These are phyloP conservation scores for Drosera capensis DNA, from an alignment of 148 eudicot genomes.

Conservation along the genomic window DNA sequence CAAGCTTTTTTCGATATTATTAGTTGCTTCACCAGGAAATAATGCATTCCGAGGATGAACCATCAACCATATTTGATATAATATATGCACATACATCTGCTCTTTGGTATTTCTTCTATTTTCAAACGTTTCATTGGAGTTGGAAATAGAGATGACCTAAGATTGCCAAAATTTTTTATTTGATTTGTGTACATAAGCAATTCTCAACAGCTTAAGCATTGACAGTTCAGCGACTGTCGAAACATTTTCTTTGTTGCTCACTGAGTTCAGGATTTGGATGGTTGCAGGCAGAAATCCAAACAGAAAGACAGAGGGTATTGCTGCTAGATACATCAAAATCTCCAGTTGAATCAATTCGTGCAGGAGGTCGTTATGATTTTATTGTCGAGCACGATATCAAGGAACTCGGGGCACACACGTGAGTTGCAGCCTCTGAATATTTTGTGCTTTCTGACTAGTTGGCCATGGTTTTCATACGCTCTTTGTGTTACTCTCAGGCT, in stretches of 20 bases:
- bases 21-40: too few species aligned
- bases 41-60: too few species aligned
- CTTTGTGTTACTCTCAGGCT: slow-evolving; percentile 35
- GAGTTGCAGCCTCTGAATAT: slow-evolving; percentile 14
- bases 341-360: slow-evolving; percentile 91
- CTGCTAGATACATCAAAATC: slow-evolving; percentile 93
- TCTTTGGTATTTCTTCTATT: too few species aligned
- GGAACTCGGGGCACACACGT: slow-evolving; percentile 99
- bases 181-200: too few species aligned
- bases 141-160: too few species aligned
- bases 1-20: too few species aligned
- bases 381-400: slow-evolving; percentile 98
- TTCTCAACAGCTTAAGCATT: too few species aligned
- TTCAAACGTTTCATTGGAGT: too few species aligned
- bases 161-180: too few species aligned
- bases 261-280: slow-evolving; percentile 13
- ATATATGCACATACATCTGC: too few species aligned
- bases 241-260: neutral
- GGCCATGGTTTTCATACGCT: neutral
- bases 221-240: too few species aligned
- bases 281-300: slow-evolving; percentile 95
- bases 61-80: too few species aligned
- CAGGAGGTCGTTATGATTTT: slow-evolving; percentile 97
- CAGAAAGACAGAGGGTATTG: slow-evolving; percentile 86
- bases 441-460: slow-evolving; percentile 1